phyloP scores from a whole-genome alignment of 2,329 filamentous ascomycete species.

The Claviceps monticola region DNA sequence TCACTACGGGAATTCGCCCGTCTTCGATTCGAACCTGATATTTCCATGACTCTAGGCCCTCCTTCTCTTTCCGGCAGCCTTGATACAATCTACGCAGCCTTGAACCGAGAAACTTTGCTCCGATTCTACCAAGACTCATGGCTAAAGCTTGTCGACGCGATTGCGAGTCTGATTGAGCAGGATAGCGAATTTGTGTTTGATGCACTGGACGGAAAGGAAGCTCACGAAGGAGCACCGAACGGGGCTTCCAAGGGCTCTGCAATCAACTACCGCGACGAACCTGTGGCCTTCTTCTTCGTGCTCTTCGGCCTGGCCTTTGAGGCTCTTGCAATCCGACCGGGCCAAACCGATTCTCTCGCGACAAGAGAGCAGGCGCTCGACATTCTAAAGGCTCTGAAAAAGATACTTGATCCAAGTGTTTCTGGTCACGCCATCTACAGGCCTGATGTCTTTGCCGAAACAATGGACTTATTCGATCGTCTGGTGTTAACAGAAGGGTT shows the following conservation, averaged over 20 bases:
- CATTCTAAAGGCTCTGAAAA: constrained; percentile 82
- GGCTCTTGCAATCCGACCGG: constrained; percentile 70
- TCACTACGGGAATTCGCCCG: constrained; percentile 88
- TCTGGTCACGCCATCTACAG: constrained; percentile 95
- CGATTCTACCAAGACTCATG: constrained; percentile 96
- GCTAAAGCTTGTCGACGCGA: constrained; percentile 92
- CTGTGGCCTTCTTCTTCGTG: constrained; percentile 97
- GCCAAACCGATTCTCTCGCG: constrained; percentile 36
- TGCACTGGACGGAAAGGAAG: constrained; percentile 75
- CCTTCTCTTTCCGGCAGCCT: constrained; percentile 72
- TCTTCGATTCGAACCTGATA: constrained; percentile 89
- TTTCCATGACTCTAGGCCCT: constrained; percentile 77
- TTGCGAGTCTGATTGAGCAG: constrained; percentile 92
- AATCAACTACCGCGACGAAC: constrained; percentile 96
- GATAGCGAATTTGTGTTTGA: constrained; percentile 97
- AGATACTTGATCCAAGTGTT: constrained; percentile 86
- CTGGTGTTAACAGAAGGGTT: constrained; percentile 83
- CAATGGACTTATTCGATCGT: constrained; percentile 87
- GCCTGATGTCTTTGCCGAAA: constrained; percentile 90
- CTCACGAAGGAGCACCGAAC: constrained; percentile 31
- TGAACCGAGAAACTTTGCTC: constrained; percentile 86
- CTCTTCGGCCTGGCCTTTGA: constrained; percentile 95
- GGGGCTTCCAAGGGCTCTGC: constrained; percentile 51
- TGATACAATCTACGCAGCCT: constrained; percentile 84
- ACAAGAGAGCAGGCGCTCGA: constrained; percentile 70